Conservation (phyloP, 148 eudicot species). For the Persicaria tinctoria region DNA sequence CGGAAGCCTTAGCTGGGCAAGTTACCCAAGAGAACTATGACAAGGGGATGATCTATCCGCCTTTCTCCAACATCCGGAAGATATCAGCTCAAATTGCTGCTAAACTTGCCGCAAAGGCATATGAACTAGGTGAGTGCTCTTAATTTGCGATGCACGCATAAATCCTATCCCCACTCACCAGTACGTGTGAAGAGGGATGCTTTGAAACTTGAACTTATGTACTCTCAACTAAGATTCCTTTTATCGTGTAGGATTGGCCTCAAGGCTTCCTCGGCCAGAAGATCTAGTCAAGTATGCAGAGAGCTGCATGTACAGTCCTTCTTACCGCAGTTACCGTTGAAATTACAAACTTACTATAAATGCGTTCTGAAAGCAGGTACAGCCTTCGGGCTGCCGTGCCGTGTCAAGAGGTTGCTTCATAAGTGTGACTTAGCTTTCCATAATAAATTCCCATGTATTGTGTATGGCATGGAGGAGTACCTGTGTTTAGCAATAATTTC, state of each 20-base stretch:
- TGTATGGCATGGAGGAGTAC: too few species aligned
- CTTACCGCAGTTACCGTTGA: conserved; percentile 68
- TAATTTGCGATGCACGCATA: not conserved
- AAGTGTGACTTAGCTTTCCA: too few species aligned
- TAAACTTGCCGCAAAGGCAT: conserved; percentile 81
- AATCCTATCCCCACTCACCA: too few species aligned
- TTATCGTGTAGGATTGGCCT: conserved; percentile 40
- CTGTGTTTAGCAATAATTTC: too few species aligned
- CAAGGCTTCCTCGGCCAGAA: conserved; percentile 65
- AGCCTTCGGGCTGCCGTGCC: too few species aligned
- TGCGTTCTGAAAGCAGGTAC: not conserved
- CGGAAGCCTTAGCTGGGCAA: conserved; percentile 89
- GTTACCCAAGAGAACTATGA: conserved; percentile 60
- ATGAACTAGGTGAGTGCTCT: conserved; percentile 61
- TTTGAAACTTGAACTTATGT: too few species aligned
- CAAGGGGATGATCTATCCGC: conserved; percentile 82
- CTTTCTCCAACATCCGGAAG: conserved; percentile 65
- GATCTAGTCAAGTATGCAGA: conserved; percentile 75
- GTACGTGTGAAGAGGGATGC: too few species aligned
- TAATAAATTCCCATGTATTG: too few species aligned
- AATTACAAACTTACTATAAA: not conserved
- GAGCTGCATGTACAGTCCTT: conserved; percentile 92
- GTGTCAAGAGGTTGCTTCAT: too few species aligned
- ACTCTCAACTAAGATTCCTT: not conserved
- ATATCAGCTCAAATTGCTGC: conserved; percentile 91